Percentiles rank a stretch among this genome's conserved stretches.
These are phyloP conservation scores for Globisporangium heterothallicum DNA, from an alignment of 352 stramenopile species.

Conservation along the genomic window DNA sequence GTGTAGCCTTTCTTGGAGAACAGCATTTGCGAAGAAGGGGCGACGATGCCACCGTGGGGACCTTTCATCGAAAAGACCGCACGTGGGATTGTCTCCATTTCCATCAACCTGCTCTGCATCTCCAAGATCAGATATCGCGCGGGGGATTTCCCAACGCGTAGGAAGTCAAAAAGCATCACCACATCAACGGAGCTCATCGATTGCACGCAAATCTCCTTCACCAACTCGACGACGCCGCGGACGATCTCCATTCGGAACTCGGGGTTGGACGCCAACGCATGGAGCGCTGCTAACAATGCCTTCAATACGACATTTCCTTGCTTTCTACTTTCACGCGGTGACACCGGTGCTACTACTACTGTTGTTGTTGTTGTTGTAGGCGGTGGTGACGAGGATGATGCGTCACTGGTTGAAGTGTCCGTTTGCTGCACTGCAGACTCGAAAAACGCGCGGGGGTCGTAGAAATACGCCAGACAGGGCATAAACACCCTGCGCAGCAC, in stretches of 20 bases:
- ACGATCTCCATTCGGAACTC: constrained; percentile 23
- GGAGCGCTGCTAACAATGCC: constrained; percentile 38
- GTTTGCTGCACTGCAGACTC: constrained; percentile 12
- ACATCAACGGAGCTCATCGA: constrained; percentile 57
- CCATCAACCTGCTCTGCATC: constrained; percentile 51
- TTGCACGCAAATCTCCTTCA: constrained; percentile 39
- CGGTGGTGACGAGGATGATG: neutral
- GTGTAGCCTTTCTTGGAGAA: constrained; percentile 78
- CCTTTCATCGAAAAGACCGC: constrained; percentile 73
- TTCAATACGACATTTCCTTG: constrained; percentile 41
- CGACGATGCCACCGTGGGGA: constrained; percentile 53
- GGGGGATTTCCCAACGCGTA: constrained; percentile 44
- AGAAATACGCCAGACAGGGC: constrained; percentile 27
- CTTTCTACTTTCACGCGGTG: constrained; percentile 10
- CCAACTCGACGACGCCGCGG: constrained; percentile 36
- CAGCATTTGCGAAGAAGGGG: constrained; percentile 45
- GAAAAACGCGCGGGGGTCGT: constrained; percentile 32
- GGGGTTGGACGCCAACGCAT: constrained; percentile 27
- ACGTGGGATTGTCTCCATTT: constrained; percentile 45
- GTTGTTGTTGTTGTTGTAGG: neutral
- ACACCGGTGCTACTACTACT: too few species aligned
- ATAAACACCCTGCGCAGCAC: constrained; percentile 38
- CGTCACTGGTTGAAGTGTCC: neutral
- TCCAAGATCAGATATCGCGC: constrained; percentile 44
- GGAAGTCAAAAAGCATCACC: constrained; percentile 66